Conservation (phyloP, 176 grass and related monocot genomes). For the Saccharum officinarum region DNA sequence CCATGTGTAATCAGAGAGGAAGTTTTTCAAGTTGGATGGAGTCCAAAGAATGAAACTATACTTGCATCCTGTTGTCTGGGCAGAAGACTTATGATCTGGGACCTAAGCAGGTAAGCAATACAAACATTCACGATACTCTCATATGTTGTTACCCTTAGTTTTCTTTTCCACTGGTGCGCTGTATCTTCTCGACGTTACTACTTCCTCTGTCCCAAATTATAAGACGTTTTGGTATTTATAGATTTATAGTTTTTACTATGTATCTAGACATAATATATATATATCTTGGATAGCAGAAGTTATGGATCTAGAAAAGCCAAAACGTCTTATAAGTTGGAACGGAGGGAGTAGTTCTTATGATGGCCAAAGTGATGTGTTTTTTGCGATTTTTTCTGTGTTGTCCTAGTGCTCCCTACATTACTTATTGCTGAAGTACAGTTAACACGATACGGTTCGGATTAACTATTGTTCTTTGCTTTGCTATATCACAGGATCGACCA, state of each 20-base stretch:
- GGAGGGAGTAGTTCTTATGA: not conserved
- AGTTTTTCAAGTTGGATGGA: constrained; percentile 99
- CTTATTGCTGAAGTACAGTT: not conserved
- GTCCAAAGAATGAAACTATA: constrained; percentile 96
- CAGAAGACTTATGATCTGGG: constrained; percentile 98
- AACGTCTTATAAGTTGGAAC: too few species aligned
- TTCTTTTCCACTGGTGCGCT: not conserved
- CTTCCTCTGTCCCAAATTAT: too few species aligned
- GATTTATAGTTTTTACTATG: too few species aligned
- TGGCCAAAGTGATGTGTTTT: not conserved
- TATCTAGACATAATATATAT: too few species aligned
- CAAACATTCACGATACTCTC: not conserved
- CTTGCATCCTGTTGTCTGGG: constrained; percentile 95
- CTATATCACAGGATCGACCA: constrained; percentile 67
- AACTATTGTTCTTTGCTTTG: constrained; percentile 10
- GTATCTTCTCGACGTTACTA: not conserved
- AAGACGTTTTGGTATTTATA: too few species aligned
- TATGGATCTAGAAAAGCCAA: too few species aligned
- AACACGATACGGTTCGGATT: not conserved
- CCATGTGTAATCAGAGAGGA: constrained; percentile 72
- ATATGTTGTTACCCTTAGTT: not conserved
- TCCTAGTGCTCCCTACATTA: not conserved
- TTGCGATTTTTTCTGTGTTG: not conserved
- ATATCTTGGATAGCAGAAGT: too few species aligned
- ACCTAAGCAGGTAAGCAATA: constrained; percentile 81